Percentiles rank a stretch among this genome's conserved stretches.
These are phyloP conservation scores for Cladosporium sp. DNA, from an alignment of 2,329 filamentous ascomycete species.

Conservation along the genomic window DNA sequence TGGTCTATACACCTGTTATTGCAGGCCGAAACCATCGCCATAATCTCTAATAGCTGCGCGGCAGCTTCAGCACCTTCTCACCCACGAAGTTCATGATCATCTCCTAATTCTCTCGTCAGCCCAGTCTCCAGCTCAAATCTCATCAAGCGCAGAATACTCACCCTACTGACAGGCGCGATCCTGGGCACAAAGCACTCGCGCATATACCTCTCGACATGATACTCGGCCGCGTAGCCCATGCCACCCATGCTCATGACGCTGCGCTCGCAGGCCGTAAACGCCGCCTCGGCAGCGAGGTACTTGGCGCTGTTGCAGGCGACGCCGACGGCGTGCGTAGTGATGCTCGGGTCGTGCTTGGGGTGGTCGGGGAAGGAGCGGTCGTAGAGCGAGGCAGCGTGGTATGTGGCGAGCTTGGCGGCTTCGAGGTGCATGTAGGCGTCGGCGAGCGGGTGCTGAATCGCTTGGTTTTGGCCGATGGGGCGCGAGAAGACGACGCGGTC, in stretches of 20 bases:
- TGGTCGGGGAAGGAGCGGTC: conserved; percentile 39
- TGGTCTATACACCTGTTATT: neutral
- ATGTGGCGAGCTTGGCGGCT: conserved; percentile 55
- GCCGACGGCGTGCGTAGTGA: conserved; percentile 43
- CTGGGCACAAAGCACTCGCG: conserved; percentile 54
- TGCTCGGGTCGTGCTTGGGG: conserved; percentile 29
- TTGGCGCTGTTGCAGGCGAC: conserved; percentile 53
- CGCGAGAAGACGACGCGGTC: conserved; percentile 50
- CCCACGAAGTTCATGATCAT: conserved; percentile 72
- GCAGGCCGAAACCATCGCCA: neutral
- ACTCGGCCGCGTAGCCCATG: conserved; percentile 59
- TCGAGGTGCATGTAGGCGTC: conserved; percentile 56
- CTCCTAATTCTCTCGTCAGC: conserved; percentile 41
- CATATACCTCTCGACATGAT: conserved; percentile 56
- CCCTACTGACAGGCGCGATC: conserved; percentile 53
- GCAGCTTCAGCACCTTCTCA: conserved; percentile 61
- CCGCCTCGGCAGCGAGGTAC: conserved; percentile 55
- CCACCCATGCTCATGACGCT: conserved; percentile 54
- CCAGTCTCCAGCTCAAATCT: neutral
- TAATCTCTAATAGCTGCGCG: conserved; percentile 54
- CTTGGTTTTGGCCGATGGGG: conserved; percentile 55
- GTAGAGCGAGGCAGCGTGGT: conserved; percentile 54
- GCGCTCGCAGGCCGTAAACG: conserved; percentile 54
- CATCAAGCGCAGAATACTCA: conserved; percentile 22
- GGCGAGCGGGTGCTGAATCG: conserved; percentile 53